Evolutionary conservation across 176 grass and related monocot species (phyloP), one percentile per base, ranked within the genome.

Genomic region (Bonia amplexicaulis): DNA sequence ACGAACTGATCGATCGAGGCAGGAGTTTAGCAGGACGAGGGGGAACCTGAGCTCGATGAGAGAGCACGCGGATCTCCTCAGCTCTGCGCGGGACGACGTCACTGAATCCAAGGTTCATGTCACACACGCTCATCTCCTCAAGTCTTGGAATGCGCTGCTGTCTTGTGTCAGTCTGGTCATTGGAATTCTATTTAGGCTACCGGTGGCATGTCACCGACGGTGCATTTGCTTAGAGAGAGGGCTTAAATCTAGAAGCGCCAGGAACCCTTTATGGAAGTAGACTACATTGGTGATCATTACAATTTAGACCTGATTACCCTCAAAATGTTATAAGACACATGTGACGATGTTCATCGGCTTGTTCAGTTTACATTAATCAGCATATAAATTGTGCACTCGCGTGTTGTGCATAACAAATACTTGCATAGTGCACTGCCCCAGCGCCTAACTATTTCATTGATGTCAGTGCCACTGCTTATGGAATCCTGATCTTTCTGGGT

Each of bases 21-120:
- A 96, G 93, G 96, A 99, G 78, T 94, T 96, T 79, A 96, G 88
- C 86, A 89, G 96, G 87, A 99, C 91, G 62, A 92, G 86, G 76
- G 93, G 93, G 74, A 99, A 94, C 82, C 79, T 99, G 58, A 94
- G 91, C 81, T 99, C 86, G 22, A 96, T 94, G 86, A 94, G 84
- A 78, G 91, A 99, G 80, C 96, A 96, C 65, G 93, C 91, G 6
- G 93, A 96, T 77, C 93, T 99, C 67, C 88, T 99, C 52, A 90
- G 62, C 71, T 96, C 96, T 17, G 91, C 94, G 74, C 80, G 93
- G 27, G 92, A 90, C 69, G 93, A 99, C 89, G 96, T 96, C 81
- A 96, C 87, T 2, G 96, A 99, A 85, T 94, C 91, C 58, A 94
- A 92, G 93, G 93, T 99, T 79, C 27, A 44, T 87, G 3, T 22